These are phyloP conservation scores for Prunus mongolica DNA, from an alignment of 306 rosid species.

Conservation along the genomic window DNA sequence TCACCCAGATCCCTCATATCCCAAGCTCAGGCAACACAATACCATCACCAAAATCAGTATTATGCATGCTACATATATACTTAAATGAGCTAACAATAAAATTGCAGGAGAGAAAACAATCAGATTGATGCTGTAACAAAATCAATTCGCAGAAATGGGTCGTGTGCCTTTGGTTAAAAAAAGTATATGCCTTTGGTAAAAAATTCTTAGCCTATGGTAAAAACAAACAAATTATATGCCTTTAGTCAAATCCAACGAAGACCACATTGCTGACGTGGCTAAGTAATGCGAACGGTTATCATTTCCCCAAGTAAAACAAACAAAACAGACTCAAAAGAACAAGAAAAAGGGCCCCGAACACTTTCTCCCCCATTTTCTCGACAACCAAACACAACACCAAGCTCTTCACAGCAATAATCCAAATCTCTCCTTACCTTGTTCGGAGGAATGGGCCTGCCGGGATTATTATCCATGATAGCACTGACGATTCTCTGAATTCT, in stretches of 20 bases:
- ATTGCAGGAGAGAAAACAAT: too few species aligned
- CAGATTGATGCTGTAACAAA: too few species aligned
- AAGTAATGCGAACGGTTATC: neutral
- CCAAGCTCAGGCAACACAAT: too few species aligned
- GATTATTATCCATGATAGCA: conserved; percentile 68
- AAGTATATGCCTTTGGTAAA: too few species aligned
- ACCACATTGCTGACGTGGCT: neutral
- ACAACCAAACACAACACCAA: neutral
- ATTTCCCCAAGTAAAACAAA: neutral
- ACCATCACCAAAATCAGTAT: too few species aligned
- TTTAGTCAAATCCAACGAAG: neutral
- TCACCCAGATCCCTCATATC: too few species aligned
- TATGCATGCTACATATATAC: too few species aligned
- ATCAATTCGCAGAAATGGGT: too few species aligned
- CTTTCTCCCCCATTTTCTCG: neutral
- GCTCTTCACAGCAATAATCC: neutral
- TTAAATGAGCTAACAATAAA: too few species aligned
- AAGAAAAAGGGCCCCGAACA: neutral
- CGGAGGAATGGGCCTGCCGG: conserved; percentile 57
- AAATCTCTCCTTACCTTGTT: conserved; percentile 30
- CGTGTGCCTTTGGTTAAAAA: too few species aligned
- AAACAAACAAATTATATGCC: neutral
- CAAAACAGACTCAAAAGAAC: neutral
- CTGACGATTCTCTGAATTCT: conserved; percentile 37
- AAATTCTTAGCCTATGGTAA: too few species aligned